Conservation (phyloP, 176 grass and related monocot genomes). For the Pharus latifolius region DNA sequence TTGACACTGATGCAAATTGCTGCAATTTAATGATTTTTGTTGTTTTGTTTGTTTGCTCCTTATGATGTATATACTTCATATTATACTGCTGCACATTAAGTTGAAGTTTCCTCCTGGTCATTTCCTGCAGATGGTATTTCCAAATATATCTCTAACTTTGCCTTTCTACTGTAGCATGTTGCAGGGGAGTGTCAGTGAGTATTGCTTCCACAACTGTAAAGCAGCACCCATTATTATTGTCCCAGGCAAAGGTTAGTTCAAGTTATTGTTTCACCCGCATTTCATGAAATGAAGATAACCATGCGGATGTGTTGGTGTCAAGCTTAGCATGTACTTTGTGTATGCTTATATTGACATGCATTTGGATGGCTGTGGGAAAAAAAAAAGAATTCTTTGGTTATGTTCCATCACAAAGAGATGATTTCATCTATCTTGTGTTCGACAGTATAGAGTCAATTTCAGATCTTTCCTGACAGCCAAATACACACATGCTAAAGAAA, state of each 20-base stretch:
- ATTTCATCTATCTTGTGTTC: not conserved
- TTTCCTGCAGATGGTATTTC: conserved; percentile 14
- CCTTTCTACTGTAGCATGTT: conserved; percentile 51
- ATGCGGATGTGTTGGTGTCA: not conserved
- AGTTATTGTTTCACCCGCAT: conserved; percentile 7
- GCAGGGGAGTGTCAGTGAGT: conserved; percentile 79
- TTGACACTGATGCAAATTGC: conserved; percentile 7
- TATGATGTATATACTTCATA: conserved; percentile 1
- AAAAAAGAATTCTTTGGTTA: not conserved
- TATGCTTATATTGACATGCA: not conserved
- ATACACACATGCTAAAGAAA: not conserved
- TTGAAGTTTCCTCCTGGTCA: no score
- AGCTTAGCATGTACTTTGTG: conserved; percentile 2
- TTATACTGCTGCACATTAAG: conserved; percentile 4
- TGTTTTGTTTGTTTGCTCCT: not conserved
- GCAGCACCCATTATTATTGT: conserved; percentile 82
- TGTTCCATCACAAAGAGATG: not conserved
- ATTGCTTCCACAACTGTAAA: conserved; percentile 92
- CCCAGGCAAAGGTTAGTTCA: conserved; percentile 67
- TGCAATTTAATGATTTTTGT: not conserved
- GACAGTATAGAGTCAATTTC: not conserved
- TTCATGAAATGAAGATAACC: not conserved
- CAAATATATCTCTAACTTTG: conserved; percentile 18
- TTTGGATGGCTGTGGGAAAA: not conserved
- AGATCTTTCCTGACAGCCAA: not conserved